Conservation (phyloP, 306 rosid genomes). For the Sindora glabra region DNA sequence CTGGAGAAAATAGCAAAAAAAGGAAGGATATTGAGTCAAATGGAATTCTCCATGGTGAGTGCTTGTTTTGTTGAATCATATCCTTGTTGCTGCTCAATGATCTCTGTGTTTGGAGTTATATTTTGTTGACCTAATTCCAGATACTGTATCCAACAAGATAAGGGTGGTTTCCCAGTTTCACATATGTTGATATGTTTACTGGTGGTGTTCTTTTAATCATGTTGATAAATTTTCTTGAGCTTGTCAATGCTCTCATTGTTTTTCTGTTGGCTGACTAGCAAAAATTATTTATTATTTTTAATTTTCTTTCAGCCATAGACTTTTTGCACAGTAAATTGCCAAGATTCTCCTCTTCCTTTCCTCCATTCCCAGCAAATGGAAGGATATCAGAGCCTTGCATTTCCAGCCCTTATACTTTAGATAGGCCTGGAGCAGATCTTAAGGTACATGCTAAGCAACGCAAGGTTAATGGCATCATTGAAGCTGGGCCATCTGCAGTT, state of each 20-base stretch:
- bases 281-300: slow-evolving; percentile 25
- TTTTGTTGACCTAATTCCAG: slow-evolving; percentile 8
- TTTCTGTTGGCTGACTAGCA: slow-evolving; percentile 30
- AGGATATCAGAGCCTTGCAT: slow-evolving; percentile 49
- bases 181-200: slow-evolving; percentile 12
- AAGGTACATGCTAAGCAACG: slow-evolving; percentile 43
- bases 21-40: slow-evolving; percentile 69
- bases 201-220: slow-evolving; percentile 5
- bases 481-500: slow-evolving; percentile 29
- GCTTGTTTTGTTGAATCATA: slow-evolving; percentile 23
- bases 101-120: slow-evolving; percentile 24
- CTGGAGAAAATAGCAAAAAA: slow-evolving; percentile 57
- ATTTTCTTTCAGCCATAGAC: slow-evolving; percentile 63
- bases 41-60: slow-evolving; percentile 87
- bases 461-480: slow-evolving; percentile 57
- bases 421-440: slow-evolving; percentile 30
- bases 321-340: slow-evolving; percentile 63
- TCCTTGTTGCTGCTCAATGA: slow-evolving; percentile 6
- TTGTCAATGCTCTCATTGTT: slow-evolving; percentile 7
- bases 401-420: slow-evolving; percentile 33
- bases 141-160: slow-evolving; percentile 12
- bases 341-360: slow-evolving; percentile 40
- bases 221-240: slow-evolving; percentile 12
- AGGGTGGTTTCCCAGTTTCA: slow-evolving; percentile 20
- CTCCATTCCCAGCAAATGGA: slow-evolving; percentile 54